These are phyloP conservation scores for Flaveria sonorensis DNA, from an alignment of 129 eudicot species.

Conservation along the genomic window DNA sequence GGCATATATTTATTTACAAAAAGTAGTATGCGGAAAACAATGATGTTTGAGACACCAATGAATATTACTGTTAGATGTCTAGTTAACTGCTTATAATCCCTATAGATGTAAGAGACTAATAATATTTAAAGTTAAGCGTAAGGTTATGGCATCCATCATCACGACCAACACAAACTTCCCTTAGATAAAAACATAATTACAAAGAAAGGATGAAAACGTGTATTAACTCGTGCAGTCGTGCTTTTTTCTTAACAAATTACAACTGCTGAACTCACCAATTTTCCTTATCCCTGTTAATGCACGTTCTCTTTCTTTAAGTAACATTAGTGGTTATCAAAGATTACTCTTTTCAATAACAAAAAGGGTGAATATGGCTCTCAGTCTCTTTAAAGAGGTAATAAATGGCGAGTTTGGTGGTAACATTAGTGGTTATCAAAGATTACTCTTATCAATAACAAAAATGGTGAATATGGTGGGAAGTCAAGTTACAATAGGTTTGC, in stretches of 20 bases:
- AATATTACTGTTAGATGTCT: neutral
- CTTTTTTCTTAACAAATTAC: neutral
- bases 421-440: constrained; percentile 12
- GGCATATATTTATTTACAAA: neutral
- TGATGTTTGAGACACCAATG: neutral
- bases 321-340: no score
- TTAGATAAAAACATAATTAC: neutral
- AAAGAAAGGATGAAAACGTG: neutral
- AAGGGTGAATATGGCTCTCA: neutral
- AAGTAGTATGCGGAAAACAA: neutral
- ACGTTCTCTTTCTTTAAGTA: neutral
- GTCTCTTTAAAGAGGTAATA: neutral
- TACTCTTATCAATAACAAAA: neutral
- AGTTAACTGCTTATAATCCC: constrained; percentile 13
- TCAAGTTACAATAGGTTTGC: neutral
- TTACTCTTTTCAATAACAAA: no score
- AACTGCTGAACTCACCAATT: neutral
- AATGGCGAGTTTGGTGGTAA: neutral
- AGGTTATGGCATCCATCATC: neutral
- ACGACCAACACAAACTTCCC: neutral
- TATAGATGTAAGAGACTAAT: neutral
- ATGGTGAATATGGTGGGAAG: neutral
- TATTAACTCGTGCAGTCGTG: neutral
- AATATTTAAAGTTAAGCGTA: neutral
- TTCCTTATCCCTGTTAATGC: neutral